A percentile compares a stretch with the other conserved stretches of the same genome.
Conservation (phyloP, 2,329 filamentous ascomycete genomes). For the Phaeosphaeria sp. region DNA sequence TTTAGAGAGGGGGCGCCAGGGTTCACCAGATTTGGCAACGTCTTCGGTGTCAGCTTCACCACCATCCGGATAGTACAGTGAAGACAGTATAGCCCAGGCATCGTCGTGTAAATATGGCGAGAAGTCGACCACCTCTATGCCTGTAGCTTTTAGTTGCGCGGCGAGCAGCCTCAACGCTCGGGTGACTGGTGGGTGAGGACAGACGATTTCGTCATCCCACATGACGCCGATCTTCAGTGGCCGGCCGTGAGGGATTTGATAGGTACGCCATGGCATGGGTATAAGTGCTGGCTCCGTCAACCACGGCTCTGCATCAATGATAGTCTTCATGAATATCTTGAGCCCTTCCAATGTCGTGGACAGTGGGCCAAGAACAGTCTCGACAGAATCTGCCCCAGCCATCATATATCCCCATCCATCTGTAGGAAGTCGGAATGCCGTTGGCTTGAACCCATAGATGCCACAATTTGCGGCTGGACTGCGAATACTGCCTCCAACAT, state of each 20-base stretch:
- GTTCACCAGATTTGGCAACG: constrained; percentile 63
- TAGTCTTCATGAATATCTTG: constrained; percentile 59
- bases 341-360: constrained; percentile 62
- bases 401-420: constrained; percentile 53
- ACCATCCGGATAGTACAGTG: constrained; percentile 63
- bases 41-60: constrained; percentile 60
- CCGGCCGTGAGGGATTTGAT: constrained; percentile 21
- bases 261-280: constrained; percentile 63
- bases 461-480: constrained; percentile 41
- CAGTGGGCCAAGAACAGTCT: constrained; percentile 61
- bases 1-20: constrained; percentile 63
- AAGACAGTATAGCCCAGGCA: constrained; percentile 56
- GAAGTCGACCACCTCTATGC: constrained; percentile 62
- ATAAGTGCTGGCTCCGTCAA: constrained; percentile 63
- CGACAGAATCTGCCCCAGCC: constrained; percentile 55
- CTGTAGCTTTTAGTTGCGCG: constrained; percentile 52
- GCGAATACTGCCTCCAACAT: constrained; percentile 26
- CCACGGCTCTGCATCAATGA: constrained; percentile 65
- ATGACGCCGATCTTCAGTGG: constrained; percentile 66
- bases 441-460: constrained; percentile 51
- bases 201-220: constrained; percentile 69
- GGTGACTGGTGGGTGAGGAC: constrained; percentile 69
- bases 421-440: constrained; percentile 53
- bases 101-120: constrained; percentile 57
- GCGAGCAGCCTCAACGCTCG: constrained; percentile 61